Conservation (phyloP, 1,284 basidiomycete genomes). For the Sanguinoderma infundibulare region DNA sequence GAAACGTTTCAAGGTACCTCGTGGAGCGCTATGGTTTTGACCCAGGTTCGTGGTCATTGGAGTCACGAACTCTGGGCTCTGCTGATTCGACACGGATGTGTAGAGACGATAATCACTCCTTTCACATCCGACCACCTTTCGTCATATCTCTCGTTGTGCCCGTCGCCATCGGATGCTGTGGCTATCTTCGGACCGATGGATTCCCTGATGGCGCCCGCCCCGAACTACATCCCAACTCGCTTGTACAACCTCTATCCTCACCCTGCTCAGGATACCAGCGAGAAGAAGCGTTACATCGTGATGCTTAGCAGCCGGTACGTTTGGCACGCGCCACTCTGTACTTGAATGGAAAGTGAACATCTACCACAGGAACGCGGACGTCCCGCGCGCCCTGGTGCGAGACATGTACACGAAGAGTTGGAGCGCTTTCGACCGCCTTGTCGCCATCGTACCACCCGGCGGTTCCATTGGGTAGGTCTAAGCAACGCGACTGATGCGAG, state of each 20-base stretch:
- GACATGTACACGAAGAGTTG: conserved; percentile 91
- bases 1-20: conserved; percentile 72
- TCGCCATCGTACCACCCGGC: conserved; percentile 84
- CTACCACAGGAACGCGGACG: conserved; percentile 73
- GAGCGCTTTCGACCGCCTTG: conserved; percentile 84
- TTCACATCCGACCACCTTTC: conserved; percentile 79
- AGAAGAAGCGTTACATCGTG: conserved; percentile 73
- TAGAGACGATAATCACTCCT: conserved; percentile 74
- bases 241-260: conserved; percentile 75
- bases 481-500: not conserved
- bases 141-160: conserved; percentile 74
- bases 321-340: not conserved
- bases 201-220: conserved; percentile 69
- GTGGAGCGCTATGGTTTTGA: conserved; percentile 82
- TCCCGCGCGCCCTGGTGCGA: conserved; percentile 81
- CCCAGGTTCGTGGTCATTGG: conserved; percentile 57
- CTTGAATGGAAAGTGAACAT: not conserved
- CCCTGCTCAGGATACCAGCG: conserved; percentile 74
- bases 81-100: not conserved
- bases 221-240: conserved; percentile 71
- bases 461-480: conserved; percentile 78
- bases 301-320: conserved; percentile 70
- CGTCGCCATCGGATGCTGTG: conserved; percentile 70
- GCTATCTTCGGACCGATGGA: conserved; percentile 83
- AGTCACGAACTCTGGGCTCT: not conserved